A percentile compares a stretch with the other conserved stretches of the same genome.
Evolutionary conservation across 129 eudicot genomes (phyloP).

Genomic region (Tagetes patula): DNA sequence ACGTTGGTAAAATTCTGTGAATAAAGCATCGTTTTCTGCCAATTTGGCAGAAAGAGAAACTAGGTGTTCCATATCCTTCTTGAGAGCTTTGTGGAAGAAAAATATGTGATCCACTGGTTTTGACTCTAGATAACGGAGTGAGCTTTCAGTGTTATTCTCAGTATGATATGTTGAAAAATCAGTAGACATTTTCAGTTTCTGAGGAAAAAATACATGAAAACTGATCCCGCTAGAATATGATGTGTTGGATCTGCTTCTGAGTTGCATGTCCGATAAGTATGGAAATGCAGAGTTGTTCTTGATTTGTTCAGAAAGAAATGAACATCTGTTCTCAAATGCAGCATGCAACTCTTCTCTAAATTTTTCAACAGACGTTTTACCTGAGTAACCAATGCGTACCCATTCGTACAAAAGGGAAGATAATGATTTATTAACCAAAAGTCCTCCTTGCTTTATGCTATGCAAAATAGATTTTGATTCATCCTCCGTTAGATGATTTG

Average conservation of each 20-base stretch:
- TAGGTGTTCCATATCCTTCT: constrained; percentile 62
- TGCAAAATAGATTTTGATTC: constrained; percentile 57
- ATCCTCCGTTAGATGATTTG: constrained; percentile 65
- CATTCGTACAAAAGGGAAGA: constrained; percentile 67
- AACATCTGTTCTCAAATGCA: constrained; percentile 53
- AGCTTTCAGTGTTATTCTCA: constrained; percentile 27
- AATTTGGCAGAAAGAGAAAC: constrained; percentile 58
- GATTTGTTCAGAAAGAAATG: constrained; percentile 47
- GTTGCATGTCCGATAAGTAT: constrained; percentile 23
- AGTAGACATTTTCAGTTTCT: constrained; percentile 32
- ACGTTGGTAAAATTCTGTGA: constrained; percentile 52
- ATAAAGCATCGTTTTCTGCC: constrained; percentile 41
- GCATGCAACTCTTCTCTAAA: constrained; percentile 59
- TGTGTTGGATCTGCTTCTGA: constrained; percentile 19
- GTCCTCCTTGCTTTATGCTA: constrained; percentile 46
- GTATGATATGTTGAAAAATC: constrained; percentile 36
- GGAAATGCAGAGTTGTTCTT: constrained; percentile 31
- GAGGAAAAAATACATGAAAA: constrained; percentile 61
- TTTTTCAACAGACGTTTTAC: constrained; percentile 56
- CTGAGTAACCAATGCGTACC: constrained; percentile 75
- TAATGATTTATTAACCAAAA: constrained; percentile 44
- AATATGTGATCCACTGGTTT: constrained; percentile 81
- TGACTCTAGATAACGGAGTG: constrained; percentile 43
- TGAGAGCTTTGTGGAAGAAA: constrained; percentile 82
- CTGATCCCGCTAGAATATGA: constrained; percentile 51